Percentiles rank a stretch among this genome's conserved stretches.
These are phyloP conservation scores for Thuidium tamariscinum DNA, from an alignment of 225 moss, liverwort and hornwort genomes.

Conservation along the genomic window DNA sequence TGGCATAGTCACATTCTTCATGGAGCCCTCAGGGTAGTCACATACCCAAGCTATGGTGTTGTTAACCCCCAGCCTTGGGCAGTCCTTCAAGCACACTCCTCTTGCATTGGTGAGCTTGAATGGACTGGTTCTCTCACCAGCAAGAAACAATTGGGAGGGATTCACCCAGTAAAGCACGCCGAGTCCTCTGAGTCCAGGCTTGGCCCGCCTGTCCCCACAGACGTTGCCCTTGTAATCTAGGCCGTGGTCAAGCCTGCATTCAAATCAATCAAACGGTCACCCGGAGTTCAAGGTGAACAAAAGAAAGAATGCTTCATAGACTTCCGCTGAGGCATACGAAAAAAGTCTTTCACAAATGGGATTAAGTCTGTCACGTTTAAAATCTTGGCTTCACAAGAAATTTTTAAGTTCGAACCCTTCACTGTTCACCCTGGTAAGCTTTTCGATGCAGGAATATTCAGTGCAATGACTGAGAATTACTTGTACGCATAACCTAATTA, in stretches of 20 bases:
- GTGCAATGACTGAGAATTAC: fast-evolving
- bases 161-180: conserved; percentile 83
- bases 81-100: conserved; percentile 57
- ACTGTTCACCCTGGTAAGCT: fast-evolving
- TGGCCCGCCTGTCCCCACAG: conserved; percentile 33
- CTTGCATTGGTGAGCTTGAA: conserved; percentile 61
- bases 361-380: too few species aligned
- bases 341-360: fast-evolving
- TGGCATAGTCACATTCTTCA: conserved; percentile 26
- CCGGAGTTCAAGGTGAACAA: fast-evolving
- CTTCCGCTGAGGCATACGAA: fast-evolving
- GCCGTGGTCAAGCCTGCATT: conserved; percentile 51
- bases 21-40: conserved; percentile 78
- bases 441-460: fast-evolving
- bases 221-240: conserved; percentile 82
- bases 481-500: background rate
- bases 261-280: too few species aligned
- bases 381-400: fast-evolving
- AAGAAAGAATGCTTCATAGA: fast-evolving
- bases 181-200: conserved; percentile 9
- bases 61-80: conserved; percentile 34
- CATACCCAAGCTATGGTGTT: conserved; percentile 71
- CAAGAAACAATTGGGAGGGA: conserved; percentile 67
- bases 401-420: fast-evolving
- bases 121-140: conserved; percentile 46